Conservation (phyloP, 768 basidiomycete genomes). For the Amanita rimosa region DNA sequence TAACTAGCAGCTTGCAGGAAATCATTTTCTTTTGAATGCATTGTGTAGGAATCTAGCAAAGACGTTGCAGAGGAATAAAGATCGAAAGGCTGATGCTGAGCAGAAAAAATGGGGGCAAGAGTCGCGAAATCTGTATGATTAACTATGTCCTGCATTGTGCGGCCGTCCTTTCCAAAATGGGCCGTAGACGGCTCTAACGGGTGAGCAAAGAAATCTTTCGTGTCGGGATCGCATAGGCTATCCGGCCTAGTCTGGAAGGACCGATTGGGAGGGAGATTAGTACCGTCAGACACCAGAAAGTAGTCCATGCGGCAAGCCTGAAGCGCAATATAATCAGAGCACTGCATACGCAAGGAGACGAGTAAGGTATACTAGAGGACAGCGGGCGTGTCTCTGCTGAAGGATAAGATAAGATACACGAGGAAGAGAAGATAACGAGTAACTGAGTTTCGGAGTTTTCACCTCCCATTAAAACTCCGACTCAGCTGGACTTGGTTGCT, state of each 20-base stretch:
- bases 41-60: constrained; percentile 1
- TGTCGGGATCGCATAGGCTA: neutral
- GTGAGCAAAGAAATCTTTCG: neutral
- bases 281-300: neutral
- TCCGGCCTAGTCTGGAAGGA: neutral
- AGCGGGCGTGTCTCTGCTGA: too few relatives aligned
- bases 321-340: neutral
- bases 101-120: constrained; percentile 1
- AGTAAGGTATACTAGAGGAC: too few relatives aligned
- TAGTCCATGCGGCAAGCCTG: constrained; percentile 5
- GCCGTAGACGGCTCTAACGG: neutral
- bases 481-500: neutral
- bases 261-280: neutral
- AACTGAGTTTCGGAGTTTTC: neutral
- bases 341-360: too few relatives aligned
- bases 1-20: neutral
- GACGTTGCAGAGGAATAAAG: constrained; percentile 2
- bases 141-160: constrained; percentile 2
- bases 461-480: constrained; percentile 5
- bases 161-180: neutral
- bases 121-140: neutral
- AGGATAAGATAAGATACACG: neutral
- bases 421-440: neutral
- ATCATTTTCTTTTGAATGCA: constrained; percentile 5
- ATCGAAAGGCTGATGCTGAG: constrained; percentile 4